Percentiles rank a stretch among this genome's conserved stretches.
Evolutionary conservation across 2,329 filamentous ascomycete species (phyloP).

Genomic region (Gyromitra esculenta): DNA sequence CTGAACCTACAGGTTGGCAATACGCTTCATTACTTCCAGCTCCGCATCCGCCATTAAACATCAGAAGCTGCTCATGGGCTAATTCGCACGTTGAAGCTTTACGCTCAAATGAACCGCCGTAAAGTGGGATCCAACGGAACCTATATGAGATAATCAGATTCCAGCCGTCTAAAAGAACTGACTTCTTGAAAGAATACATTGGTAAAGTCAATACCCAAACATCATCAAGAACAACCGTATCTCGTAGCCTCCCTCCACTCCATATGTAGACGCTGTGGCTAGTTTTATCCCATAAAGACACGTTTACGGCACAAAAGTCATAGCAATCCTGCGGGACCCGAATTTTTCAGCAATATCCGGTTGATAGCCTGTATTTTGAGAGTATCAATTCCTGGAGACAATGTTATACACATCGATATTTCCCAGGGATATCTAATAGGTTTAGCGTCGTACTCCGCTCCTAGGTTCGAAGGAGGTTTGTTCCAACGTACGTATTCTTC

Average conservation of each 20-base stretch:
- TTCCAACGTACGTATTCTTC: not conserved
- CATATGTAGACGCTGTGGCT: not conserved
- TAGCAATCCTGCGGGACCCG: not conserved
- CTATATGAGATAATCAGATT: not conserved
- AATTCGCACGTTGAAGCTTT: not conserved
- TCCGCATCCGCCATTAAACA: not conserved
- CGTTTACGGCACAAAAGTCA: not conserved
- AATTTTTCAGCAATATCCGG: not conserved
- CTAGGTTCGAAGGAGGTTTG: not conserved
- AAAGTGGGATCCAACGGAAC: not conserved
- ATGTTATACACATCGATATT: not conserved
- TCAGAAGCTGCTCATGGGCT: not conserved
- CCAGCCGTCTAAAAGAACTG: not conserved
- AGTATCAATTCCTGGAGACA: not conserved
- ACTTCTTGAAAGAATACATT: not conserved
- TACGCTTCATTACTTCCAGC: not conserved
- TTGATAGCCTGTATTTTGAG: not conserved
- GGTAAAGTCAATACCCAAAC: slow-evolving; percentile 1
- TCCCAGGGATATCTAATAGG: not conserved
- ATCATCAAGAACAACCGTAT: not conserved
- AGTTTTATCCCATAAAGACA: not conserved
- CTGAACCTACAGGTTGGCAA: not conserved
- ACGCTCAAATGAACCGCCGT: not conserved
- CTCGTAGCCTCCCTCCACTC: not conserved
- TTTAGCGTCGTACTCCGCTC: not conserved